Percentiles rank a stretch among this genome's conserved stretches.
phyloP scores from a whole-genome alignment of 2,329 filamentous ascomycete genomes.

The Phoma sp. region DNA sequence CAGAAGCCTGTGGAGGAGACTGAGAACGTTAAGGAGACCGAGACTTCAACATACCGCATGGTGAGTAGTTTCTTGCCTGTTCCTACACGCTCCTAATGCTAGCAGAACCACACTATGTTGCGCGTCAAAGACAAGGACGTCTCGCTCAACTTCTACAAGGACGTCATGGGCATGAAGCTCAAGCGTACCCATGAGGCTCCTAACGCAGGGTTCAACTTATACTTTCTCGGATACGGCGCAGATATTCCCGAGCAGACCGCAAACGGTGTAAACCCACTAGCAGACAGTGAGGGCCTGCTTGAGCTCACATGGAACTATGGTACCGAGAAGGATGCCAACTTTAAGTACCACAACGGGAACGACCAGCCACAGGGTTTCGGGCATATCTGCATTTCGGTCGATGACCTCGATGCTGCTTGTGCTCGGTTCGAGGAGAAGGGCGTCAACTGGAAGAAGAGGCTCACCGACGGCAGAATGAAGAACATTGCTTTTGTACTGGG shows the following conservation, averaged over 20 bases:
- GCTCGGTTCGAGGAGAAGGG: slow-evolving; percentile 81
- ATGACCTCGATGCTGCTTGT: slow-evolving; percentile 88
- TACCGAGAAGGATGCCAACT: slow-evolving; percentile 83
- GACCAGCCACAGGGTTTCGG: slow-evolving; percentile 91
- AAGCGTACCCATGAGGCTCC: slow-evolving; percentile 75
- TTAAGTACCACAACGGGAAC: slow-evolving; percentile 94
- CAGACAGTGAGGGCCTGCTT: slow-evolving; percentile 80
- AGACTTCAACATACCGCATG: slow-evolving; percentile 76
- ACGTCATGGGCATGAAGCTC: slow-evolving; percentile 87
- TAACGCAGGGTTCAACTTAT: slow-evolving; percentile 82
- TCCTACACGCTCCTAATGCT: slow-evolving; percentile 16
- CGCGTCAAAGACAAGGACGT: slow-evolving; percentile 75
- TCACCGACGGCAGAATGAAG: slow-evolving; percentile 91
- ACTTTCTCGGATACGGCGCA: slow-evolving; percentile 82
- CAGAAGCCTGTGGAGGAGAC: slow-evolving; percentile 76
- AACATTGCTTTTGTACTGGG: slow-evolving; percentile 89
- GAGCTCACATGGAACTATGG: slow-evolving; percentile 87
- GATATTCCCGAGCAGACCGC: slow-evolving; percentile 59
- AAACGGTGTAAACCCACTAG: slow-evolving; percentile 65
- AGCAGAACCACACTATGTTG: slow-evolving; percentile 89
- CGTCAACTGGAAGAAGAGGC: slow-evolving; percentile 92
- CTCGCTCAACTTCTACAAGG: slow-evolving; percentile 64
- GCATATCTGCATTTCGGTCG: slow-evolving; percentile 87
- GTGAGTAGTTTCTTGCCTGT: slow-evolving; percentile 33
- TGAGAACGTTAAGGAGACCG: slow-evolving; percentile 74